These are phyloP conservation scores for Obba rivulosa DNA, from an alignment of 768 basidiomycete genomes.

Conservation along the genomic window DNA sequence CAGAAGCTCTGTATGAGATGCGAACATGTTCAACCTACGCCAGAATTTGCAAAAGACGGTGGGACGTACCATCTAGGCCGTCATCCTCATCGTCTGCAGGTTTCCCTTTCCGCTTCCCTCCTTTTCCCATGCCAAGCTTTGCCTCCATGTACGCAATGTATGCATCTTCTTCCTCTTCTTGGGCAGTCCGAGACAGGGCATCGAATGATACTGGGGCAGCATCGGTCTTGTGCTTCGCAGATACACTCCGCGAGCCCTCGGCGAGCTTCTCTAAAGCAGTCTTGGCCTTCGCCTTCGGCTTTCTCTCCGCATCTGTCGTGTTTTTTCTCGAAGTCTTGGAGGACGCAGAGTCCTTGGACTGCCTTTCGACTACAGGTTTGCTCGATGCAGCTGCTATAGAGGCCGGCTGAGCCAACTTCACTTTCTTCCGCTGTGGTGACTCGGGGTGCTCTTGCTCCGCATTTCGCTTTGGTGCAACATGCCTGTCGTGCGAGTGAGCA, in stretches of 20 bases:
- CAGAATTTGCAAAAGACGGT: not conserved
- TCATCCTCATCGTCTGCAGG: conserved; percentile 48
- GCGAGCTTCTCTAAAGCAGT: conserved; percentile 33
- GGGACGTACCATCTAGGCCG: conserved; percentile 71
- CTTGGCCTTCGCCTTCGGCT: conserved; percentile 4
- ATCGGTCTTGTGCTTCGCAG: not conserved
- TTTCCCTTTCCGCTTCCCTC: conserved; percentile 33
- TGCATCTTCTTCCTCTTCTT: conserved; percentile 69
- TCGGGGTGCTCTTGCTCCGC: conserved; percentile 41
- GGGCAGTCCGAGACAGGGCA: conserved; percentile 25
- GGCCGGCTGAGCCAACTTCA: conserved; percentile 21
- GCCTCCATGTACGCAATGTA: conserved; percentile 84
- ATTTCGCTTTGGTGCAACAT: conserved; percentile 29
- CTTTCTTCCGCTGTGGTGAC: conserved; percentile 47
- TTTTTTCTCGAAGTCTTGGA: not conserved
- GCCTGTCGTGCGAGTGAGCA: conserved; percentile 2
- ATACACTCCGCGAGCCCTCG: conserved; percentile 7
- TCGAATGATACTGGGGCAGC: not conserved
- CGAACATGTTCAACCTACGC: not conserved
- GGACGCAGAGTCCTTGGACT: too few relatives aligned
- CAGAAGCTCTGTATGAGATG: conserved; percentile 19
- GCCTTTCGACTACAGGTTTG: not conserved
- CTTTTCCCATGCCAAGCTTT: conserved; percentile 56
- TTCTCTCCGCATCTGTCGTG: not conserved
- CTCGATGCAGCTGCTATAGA: not conserved